Conservation (phyloP, 805 yeast genomes). For the Lipomyces anomalus region DNA sequence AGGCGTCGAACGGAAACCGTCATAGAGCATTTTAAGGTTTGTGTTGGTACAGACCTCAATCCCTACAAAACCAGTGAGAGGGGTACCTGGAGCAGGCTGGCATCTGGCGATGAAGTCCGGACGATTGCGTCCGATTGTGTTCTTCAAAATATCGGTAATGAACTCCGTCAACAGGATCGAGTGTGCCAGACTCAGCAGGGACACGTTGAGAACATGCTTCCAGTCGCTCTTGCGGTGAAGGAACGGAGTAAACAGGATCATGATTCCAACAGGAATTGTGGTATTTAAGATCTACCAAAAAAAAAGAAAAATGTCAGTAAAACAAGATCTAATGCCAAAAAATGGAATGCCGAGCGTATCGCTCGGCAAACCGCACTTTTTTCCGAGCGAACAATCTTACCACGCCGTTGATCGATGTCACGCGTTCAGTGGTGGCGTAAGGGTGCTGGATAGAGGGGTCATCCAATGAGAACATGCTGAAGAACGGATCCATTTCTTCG, state of each 20-base stretch:
- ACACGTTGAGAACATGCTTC: slow-evolving; percentile 22
- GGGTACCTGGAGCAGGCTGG: slow-evolving; percentile 53
- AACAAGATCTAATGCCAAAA: no score
- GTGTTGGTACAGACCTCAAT: slow-evolving; percentile 37
- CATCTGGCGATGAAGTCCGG: slow-evolving; percentile 93
- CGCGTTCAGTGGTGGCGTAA: slow-evolving; percentile 68
- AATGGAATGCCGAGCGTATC: no score
- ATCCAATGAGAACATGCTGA: slow-evolving; percentile 51
- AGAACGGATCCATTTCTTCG: slow-evolving; percentile 22
- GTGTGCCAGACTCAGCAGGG: slow-evolving; percentile 22
- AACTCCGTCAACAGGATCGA: slow-evolving; percentile 30
- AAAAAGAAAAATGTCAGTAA: no score
- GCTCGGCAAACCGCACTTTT: slow-evolving; percentile 51
- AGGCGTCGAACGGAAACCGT: slow-evolving; percentile 55
- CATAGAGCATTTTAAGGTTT: slow-evolving; percentile 34
- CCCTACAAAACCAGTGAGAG: slow-evolving; percentile 36
- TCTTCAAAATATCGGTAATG: slow-evolving; percentile 70
- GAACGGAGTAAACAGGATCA: slow-evolving; percentile 22
- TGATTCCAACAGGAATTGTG: slow-evolving; percentile 16
- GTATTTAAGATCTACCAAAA: slow-evolving; percentile 20
- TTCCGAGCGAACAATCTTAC: no score
- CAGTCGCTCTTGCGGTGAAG: slow-evolving; percentile 22
- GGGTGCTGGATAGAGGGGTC: slow-evolving; percentile 82
- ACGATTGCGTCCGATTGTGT: slow-evolving; percentile 81
- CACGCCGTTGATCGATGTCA: slow-evolving; percentile 37